phyloP scores from a whole-genome alignment of 2,329 filamentous ascomycete species.

The Tolypocladium capitatum region DNA sequence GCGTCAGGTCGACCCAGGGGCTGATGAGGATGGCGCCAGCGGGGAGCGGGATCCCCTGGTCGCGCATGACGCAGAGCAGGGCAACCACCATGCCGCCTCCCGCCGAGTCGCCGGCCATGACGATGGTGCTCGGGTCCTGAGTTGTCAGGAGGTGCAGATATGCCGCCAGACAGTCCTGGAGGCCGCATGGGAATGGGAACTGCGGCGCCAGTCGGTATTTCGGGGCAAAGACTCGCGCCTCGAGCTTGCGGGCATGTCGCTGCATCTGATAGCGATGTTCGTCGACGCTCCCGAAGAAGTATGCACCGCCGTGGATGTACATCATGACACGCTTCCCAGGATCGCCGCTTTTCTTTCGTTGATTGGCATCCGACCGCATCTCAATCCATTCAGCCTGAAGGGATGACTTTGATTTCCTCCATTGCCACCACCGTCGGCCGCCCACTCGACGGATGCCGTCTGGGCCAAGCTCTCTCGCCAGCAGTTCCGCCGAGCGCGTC shows the following conservation, averaged over 20 bases:
- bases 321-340: slow-evolving; percentile 68
- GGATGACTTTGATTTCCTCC: slow-evolving; percentile 53
- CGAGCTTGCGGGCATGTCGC: slow-evolving; percentile 84
- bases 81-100: slow-evolving; percentile 81
- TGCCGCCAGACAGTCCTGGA: slow-evolving; percentile 79
- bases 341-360: slow-evolving; percentile 49
- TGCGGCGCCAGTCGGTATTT: slow-evolving; percentile 81
- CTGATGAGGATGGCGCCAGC: slow-evolving; percentile 85
- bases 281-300: slow-evolving; percentile 91
- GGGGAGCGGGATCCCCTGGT: slow-evolving; percentile 71
- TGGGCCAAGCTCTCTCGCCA: slow-evolving; percentile 64
- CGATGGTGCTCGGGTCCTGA: slow-evolving; percentile 68
- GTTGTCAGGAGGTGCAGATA: slow-evolving; percentile 71
- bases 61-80: slow-evolving; percentile 67
- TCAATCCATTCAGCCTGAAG: slow-evolving; percentile 90
- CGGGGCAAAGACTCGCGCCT: slow-evolving; percentile 77
- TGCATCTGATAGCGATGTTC: slow-evolving; percentile 98
- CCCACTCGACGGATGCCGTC: slow-evolving; percentile 65
- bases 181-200: slow-evolving; percentile 86
- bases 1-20: slow-evolving; percentile 90
- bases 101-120: slow-evolving; percentile 85
- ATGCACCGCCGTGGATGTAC: slow-evolving; percentile 88
- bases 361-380: slow-evolving; percentile 64
- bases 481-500: slow-evolving; percentile 47
- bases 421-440: slow-evolving; percentile 80